Conservation (phyloP, 306 rosid genomes). For the Leucaena leucocephala region DNA sequence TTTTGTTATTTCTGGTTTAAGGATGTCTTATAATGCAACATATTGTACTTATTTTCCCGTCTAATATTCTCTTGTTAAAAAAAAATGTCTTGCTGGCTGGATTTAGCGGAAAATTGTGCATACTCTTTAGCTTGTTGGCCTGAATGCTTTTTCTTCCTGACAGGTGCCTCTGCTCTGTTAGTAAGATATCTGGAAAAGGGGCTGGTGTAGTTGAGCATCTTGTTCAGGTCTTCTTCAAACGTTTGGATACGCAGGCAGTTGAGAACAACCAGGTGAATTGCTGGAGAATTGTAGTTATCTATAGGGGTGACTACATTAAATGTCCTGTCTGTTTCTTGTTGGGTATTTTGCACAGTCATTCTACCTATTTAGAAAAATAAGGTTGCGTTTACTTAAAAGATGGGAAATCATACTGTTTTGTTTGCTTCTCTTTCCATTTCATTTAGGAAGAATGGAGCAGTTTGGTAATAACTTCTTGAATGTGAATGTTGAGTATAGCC, state of each 20-base stretch:
- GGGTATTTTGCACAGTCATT: slow-evolving; percentile 16
- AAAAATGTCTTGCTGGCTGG: slow-evolving; percentile 1
- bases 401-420: neutral
- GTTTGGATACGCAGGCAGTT: slow-evolving; percentile 68
- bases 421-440: neutral
- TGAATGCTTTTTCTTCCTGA: slow-evolving; percentile 32
- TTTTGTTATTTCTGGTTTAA: neutral
- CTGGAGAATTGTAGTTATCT: neutral
- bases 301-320: neutral
- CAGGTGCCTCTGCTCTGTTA: slow-evolving; percentile 92
- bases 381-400: neutral
- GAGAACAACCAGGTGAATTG: slow-evolving; percentile 85
- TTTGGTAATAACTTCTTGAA: neutral
- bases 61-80: neutral
- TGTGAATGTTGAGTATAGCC: neutral
- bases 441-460: neutral
- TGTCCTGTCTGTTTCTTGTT: slow-evolving; percentile 3
- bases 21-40: neutral
- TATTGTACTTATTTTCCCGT: neutral
- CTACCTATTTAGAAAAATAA: neutral
- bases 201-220: slow-evolving; percentile 76
- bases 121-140: slow-evolving; percentile 10
- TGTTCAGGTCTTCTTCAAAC: slow-evolving; percentile 78
- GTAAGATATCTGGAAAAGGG: slow-evolving; percentile 85
- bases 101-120: slow-evolving; percentile 30